A percentile compares a stretch with the other conserved stretches of the same genome.
Evolutionary conservation across 2,329 filamentous ascomycete species (phyloP).

Genomic region (Meredithiella fracta): DNA sequence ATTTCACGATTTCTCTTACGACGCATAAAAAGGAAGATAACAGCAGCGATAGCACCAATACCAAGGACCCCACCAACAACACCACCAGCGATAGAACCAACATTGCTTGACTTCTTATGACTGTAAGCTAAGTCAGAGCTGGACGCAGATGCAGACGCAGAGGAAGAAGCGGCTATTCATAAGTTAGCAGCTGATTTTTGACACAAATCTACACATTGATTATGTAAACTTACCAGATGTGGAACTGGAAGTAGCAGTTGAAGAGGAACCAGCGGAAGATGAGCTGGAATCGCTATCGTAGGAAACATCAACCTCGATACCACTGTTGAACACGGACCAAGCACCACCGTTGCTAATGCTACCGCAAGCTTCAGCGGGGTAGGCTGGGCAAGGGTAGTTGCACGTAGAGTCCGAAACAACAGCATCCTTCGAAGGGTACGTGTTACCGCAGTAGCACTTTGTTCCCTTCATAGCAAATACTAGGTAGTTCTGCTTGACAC

Average conservation of each 20-base stretch:
- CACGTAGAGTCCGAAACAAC: constrained; percentile 45
- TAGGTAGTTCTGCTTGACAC: constrained; percentile 27
- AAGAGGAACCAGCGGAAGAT: constrained; percentile 16
- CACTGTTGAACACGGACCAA: constrained; percentile 36
- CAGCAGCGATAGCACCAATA: constrained; percentile 48
- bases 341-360: constrained; percentile 18
- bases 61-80: constrained; percentile 71
- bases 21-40: constrained; percentile 56
- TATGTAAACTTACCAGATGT: constrained; percentile 5
- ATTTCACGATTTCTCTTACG: constrained; percentile 60
- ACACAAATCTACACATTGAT: background rate
- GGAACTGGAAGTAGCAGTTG: constrained; percentile 18
- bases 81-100: constrained; percentile 72
- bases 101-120: constrained; percentile 35
- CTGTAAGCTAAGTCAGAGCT: constrained; percentile 16
- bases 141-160: constrained; percentile 15
- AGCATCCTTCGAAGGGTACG: constrained; percentile 42
- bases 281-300: constrained; percentile 18
- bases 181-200: constrained; percentile 1
- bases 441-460: constrained; percentile 57
- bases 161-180: constrained; percentile 13
- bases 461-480: constrained; percentile 49
- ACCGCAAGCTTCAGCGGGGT: constrained; percentile 42
- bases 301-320: constrained; percentile 26
- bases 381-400: constrained; percentile 49